Evolutionary conservation across 768 basidiomycete species (phyloP).

Genomic region (Kwoniella bestiolae): DNA sequence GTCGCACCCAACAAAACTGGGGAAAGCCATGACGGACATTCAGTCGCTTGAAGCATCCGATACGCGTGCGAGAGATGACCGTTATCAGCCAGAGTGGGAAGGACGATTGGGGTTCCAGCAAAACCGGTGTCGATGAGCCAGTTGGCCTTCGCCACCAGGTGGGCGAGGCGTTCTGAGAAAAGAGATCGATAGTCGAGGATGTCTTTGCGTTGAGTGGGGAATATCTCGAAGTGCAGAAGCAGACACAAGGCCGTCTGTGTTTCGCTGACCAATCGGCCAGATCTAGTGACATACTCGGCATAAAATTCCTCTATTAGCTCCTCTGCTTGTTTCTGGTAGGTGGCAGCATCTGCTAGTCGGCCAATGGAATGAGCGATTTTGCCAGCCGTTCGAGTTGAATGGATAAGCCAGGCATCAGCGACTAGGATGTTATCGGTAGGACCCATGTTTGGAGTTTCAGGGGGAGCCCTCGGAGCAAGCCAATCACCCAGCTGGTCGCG

Average conservation of each 20-base stretch:
- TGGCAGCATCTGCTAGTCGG: not conserved
- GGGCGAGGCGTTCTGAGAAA: constrained; percentile 21
- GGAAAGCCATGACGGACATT: constrained; percentile 43
- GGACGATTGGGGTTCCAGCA: constrained; percentile 53
- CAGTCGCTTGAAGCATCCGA: constrained; percentile 45
- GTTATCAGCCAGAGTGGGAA: constrained; percentile 36
- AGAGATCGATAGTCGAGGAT: constrained; percentile 2
- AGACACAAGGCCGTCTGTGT: constrained; percentile 38
- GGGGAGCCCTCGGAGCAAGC: constrained; percentile 47
- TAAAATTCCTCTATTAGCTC: constrained; percentile 34
- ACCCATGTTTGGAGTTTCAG: constrained; percentile 27
- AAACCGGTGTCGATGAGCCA: constrained; percentile 50
- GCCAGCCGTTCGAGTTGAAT: constrained; percentile 10
- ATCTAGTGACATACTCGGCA: constrained; percentile 40
- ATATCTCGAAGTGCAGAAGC: constrained; percentile 35
- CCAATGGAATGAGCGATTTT: not conserved
- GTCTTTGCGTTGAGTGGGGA: constrained; percentile 11
- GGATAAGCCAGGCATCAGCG: constrained; percentile 24
- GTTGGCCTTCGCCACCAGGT: constrained; percentile 21
- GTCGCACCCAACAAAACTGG: constrained; percentile 37
- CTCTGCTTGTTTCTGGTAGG: constrained; percentile 17
- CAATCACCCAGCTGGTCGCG: constrained; percentile 47
- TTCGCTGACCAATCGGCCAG: constrained; percentile 41
- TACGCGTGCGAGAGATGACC: constrained; percentile 47
- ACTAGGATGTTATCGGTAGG: constrained; percentile 23